Percentiles rank a stretch among this genome's conserved stretches.
phyloP scores from a whole-genome alignment of 177 flowering plant genomes.

The Telopea speciosissima region DNA sequence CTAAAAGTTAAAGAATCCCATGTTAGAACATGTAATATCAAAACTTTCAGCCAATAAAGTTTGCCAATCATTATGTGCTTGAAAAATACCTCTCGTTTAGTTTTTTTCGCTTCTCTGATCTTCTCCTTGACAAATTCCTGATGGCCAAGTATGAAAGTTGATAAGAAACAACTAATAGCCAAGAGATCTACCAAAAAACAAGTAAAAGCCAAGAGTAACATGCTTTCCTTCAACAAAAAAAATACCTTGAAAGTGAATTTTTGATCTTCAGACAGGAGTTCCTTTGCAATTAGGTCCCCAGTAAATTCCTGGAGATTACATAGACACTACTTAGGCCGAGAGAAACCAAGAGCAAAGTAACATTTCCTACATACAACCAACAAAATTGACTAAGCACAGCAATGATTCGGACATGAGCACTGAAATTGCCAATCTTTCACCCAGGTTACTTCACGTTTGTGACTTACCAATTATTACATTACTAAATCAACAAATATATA shows the following conservation, averaged over 20 bases:
- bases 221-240: neutral
- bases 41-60: neutral
- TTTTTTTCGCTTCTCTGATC: conserved; percentile 76
- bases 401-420: neutral
- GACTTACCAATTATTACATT: neutral
- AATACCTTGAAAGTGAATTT: conserved; percentile 77
- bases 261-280: conserved; percentile 59
- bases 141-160: neutral
- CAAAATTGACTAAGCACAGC: neutral
- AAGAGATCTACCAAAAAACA: neutral
- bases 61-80: neutral
- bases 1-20: conserved; percentile 25
- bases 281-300: conserved; percentile 54
- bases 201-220: too few relatives aligned
- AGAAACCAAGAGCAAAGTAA: neutral
- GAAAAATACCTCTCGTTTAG: conserved; percentile 62
- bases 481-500: neutral
- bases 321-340: neutral
- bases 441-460: neutral
- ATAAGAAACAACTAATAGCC: neutral
- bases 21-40: neutral
- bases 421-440: neutral
- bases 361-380: neutral
- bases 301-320: conserved; percentile 55
- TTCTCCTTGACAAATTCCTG: conserved; percentile 79